Evolutionary conservation across 805 yeast species (phyloP).

Genomic region (Candida glaebosa): DNA sequence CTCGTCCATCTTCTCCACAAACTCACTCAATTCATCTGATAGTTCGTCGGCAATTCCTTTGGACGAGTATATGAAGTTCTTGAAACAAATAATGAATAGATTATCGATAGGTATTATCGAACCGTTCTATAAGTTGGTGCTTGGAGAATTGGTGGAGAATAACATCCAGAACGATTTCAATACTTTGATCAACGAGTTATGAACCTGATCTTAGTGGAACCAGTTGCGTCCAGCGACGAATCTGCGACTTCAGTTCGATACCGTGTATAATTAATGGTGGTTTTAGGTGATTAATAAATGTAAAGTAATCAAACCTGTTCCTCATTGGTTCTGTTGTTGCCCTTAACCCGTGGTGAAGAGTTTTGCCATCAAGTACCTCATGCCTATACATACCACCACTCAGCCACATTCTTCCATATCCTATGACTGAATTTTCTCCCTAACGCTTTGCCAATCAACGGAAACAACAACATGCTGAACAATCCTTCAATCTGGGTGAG

Average conservation of each 20-base stretch:
- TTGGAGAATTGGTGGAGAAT: slow-evolving; percentile 29
- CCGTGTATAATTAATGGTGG: too few relatives aligned
- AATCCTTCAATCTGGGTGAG: slow-evolving; percentile 56
- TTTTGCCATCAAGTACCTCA: too few relatives aligned
- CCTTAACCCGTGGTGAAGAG: too few relatives aligned
- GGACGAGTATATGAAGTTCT: slow-evolving; percentile 30
- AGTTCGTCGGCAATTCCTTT: slow-evolving; percentile 19
- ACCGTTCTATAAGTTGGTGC: slow-evolving; percentile 30
- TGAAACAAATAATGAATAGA: slow-evolving; percentile 25
- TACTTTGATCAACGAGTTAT: slow-evolving; percentile 18
- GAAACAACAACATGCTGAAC: slow-evolving; percentile 57
- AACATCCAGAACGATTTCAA: slow-evolving; percentile 27
- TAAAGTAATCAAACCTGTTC: too few relatives aligned
- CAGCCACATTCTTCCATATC: slow-evolving; percentile 34
- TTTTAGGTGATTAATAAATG: too few relatives aligned
- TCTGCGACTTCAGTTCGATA: too few relatives aligned
- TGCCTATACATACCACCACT: slow-evolving; percentile 22
- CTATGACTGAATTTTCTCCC: slow-evolving; percentile 58
- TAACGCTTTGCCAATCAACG: slow-evolving; percentile 61
- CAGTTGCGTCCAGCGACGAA: too few relatives aligned
- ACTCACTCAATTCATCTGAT: slow-evolving; percentile 20
- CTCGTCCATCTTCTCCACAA: slow-evolving; percentile 35
- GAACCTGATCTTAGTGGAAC: neutral
- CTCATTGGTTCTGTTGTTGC: too few relatives aligned
- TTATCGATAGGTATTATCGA: slow-evolving; percentile 35